phyloP scores from a whole-genome alignment of 805 yeast species.

The Kodamaea lidongshanica region DNA sequence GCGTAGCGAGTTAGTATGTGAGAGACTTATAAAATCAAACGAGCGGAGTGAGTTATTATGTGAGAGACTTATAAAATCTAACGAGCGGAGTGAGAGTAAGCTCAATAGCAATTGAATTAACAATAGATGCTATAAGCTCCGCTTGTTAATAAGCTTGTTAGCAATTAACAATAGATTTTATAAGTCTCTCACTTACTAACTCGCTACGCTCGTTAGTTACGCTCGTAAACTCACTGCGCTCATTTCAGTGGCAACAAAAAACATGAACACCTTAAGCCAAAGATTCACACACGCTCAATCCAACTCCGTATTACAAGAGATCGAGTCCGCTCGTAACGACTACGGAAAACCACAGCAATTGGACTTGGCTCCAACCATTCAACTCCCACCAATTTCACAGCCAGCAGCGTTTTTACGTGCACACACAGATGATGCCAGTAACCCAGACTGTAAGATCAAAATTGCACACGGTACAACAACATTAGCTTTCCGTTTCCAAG shows the following conservation, averaged over 20 bases:
- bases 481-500: slow-evolving; percentile 90
- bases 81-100: too few relatives aligned
- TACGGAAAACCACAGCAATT: slow-evolving; percentile 17
- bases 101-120: too few relatives aligned
- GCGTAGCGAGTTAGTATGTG: too few relatives aligned
- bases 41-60: too few relatives aligned
- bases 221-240: slow-evolving; percentile 1
- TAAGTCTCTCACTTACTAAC: too few relatives aligned
- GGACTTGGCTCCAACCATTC: slow-evolving; percentile 53
- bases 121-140: too few relatives aligned
- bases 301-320: slow-evolving; percentile 22
- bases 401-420: slow-evolving; percentile 93
- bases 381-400: slow-evolving; percentile 76
- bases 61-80: too few relatives aligned
- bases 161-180: too few relatives aligned
- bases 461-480: slow-evolving; percentile 99
- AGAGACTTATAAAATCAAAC: too few relatives aligned
- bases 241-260: slow-evolving; percentile 6
- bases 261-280: slow-evolving; percentile 37
- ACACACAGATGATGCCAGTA: slow-evolving; percentile 92
- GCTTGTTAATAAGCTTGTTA: too few relatives aligned
- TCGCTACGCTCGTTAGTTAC: too few relatives aligned
- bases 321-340: slow-evolving; percentile 20
- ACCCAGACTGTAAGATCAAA: slow-evolving; percentile 91
- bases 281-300: slow-evolving; percentile 30